Evolutionary conservation across 345 rosid species (phyloP), one percentile per base, ranked within the genome.

Genomic region (Gossypium australe): DNA sequence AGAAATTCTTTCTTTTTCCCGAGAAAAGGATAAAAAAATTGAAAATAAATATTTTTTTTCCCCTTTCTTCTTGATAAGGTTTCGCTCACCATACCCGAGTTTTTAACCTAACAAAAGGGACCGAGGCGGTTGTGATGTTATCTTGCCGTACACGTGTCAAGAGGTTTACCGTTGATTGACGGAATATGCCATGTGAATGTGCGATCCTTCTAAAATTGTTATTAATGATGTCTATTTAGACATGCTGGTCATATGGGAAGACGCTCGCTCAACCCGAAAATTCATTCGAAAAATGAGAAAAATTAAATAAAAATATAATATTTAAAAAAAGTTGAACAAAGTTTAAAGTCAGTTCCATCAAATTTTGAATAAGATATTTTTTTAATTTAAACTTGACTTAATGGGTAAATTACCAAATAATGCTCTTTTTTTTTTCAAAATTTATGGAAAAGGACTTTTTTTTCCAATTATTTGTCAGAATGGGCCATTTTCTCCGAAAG

Each of bases 81-180:
- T 27, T 49, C 17, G 44, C 3, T 27, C 20, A 9, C 43, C 72
- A 27, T 65, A 78, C 41, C 64, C 64, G n/a, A 25, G 62, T 12
- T 59, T 59, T 59, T 59, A 59, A 59, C 75, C 76, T 66, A 62
- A 65, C 71, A 47, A 3, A 56, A 18, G 60, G 56, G 10, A 0
- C 57, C 20, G 57, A 16, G 22, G 20, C 57, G 57, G 57, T 52
- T 52, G 16, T 6, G n/a, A 53, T 53, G 57, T 6, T 53, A 53
- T 53, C 86, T 12, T 29, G 2, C 78, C 85, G 78, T 82, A 77
- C 85, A 83, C 85, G 89, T 86, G 85, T 70, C 75, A 16, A 2
- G 1, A 9, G 0, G 0, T 7, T 2, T 9, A 8, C 60, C 60
- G 29, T 63, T 8, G 60, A 62, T 61, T 20, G 72, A 71, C 67